A percentile compares a stretch with the other conserved stretches of the same genome.
Conservation (phyloP, 306 rosid species). For the Betula pendula region DNA sequence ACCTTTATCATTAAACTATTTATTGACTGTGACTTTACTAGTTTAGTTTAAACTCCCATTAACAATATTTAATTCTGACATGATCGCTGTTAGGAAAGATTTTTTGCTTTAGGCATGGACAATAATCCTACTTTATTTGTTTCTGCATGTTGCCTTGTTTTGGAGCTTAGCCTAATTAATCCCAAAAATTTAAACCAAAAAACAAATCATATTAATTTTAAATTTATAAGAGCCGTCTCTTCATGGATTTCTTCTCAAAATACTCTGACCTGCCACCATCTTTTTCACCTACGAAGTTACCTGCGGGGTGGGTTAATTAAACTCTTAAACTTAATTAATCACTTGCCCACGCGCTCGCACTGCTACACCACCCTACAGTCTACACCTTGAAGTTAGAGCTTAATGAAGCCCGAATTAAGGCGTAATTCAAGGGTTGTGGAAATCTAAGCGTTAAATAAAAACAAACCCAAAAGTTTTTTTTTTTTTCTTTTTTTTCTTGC, state of each 20-base stretch:
- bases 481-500: not conserved
- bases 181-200: too few species aligned
- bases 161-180: conserved; percentile 39
- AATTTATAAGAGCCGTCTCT: not conserved
- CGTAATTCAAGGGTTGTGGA: conserved; percentile 80
- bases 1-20: conserved; percentile 27
- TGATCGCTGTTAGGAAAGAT: conserved; percentile 63
- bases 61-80: conserved; percentile 38
- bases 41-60: conserved; percentile 37
- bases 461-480: too few species aligned
- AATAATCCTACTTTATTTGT: conserved; percentile 44
- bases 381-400: conserved; percentile 46
- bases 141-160: not conserved
- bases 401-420: conserved; percentile 50
- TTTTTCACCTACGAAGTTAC: conserved; percentile 16
- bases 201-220: too few species aligned
- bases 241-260: conserved; percentile 11
- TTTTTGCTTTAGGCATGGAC: conserved; percentile 57
- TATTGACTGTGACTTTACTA: conserved; percentile 27
- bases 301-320: conserved; percentile 26
- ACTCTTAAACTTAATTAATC: too few species aligned
- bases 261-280: conserved; percentile 23
- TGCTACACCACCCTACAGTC: too few species aligned
- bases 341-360: too few species aligned
- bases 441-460: conserved; percentile 38